These are phyloP conservation scores for Lizonia empirigonia DNA, from an alignment of 2,329 filamentous ascomycete species.

Conservation along the genomic window DNA sequence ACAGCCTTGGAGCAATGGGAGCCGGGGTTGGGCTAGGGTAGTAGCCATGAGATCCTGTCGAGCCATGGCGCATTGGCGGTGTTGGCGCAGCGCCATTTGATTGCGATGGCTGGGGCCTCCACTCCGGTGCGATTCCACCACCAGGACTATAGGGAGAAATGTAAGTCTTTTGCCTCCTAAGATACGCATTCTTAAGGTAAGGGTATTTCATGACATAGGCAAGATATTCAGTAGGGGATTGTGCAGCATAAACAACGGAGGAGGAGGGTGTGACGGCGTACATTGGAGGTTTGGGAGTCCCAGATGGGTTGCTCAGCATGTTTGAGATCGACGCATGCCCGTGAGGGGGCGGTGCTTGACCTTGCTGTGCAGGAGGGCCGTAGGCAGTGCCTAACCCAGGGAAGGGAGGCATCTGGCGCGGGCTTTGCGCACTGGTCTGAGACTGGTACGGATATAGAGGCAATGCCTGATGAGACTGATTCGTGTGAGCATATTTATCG, in stretches of 20 bases:
- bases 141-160: conserved; percentile 54
- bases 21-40: conserved; percentile 10
- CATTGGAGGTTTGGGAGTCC: conserved; percentile 46
- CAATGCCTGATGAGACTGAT: conserved; percentile 24
- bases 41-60: conserved; percentile 9
- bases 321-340: conserved; percentile 41
- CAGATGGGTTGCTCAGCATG: conserved; percentile 37
- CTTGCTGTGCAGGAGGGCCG: conserved; percentile 22
- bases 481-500: conserved; percentile 36
- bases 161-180: conserved; percentile 53
- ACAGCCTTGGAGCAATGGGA: conserved; percentile 29
- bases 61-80: conserved; percentile 6
- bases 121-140: conserved; percentile 50
- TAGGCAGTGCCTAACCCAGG: conserved; percentile 24
- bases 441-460: conserved; percentile 36
- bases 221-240: conserved; percentile 48
- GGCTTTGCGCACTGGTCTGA: conserved; percentile 16
- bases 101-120: conserved; percentile 40
- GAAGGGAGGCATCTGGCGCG: conserved; percentile 28
- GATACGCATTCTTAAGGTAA: conserved; percentile 53
- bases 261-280: conserved; percentile 45
- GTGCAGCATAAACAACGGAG: conserved; percentile 46
- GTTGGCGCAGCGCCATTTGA: conserved; percentile 9
- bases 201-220: conserved; percentile 53
- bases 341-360: conserved; percentile 24